Evolutionary conservation across 257 asterid genomes (phyloP), one percentile per base, ranked within the genome.

Genomic region (Ophiorrhiza pumila): DNA sequence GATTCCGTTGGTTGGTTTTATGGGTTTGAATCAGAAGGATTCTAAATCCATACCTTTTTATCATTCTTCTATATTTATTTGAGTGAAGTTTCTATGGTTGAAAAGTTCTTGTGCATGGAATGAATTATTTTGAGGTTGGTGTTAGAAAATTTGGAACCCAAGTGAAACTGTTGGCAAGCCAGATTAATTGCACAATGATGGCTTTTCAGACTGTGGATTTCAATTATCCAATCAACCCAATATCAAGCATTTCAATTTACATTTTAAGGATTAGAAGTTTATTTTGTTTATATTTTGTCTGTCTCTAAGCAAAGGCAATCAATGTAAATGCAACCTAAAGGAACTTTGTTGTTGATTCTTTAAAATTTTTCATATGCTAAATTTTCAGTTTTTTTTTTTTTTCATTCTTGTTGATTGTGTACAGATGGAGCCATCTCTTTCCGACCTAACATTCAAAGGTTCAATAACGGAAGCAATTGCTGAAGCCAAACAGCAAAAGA

Each of bases 401-500:
- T 47, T 25, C 29, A 11, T 23, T 9, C 52, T 45, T 58, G 7
- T 68, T 17, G 32, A 7, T 71, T 75, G 29, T 73, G 12, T 75
- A 59, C 79, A 94, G 99, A 94, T 94, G 99, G 97, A 83, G 71
- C 87, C 68, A 59, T 80, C 91, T 63, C 86, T 94, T 74, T 85
- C 91, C 42, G 82, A 95, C 68, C 96, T 88, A 59, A 81, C 89
- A 59, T 91, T 85, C 83, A 89, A 76, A 85, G 99, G 99, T 77
- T 86, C 98, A 65, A 80, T 91, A 61, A 29, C 58, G 9, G 96
- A 90, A 83, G 97, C 99, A 79, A 85, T 94, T 79, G 60, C 85
- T 62, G 93, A 88, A 86, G 97, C 99, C 50, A 90, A 91, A 68
- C 89, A 65, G 65, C 90, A 91, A 80, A 88, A 90, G 91, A 94